Evolutionary conservation across 1,284 basidiomycete species (phyloP), one percentile per base, ranked within the genome.

Genomic region (Mycena sp.): DNA sequence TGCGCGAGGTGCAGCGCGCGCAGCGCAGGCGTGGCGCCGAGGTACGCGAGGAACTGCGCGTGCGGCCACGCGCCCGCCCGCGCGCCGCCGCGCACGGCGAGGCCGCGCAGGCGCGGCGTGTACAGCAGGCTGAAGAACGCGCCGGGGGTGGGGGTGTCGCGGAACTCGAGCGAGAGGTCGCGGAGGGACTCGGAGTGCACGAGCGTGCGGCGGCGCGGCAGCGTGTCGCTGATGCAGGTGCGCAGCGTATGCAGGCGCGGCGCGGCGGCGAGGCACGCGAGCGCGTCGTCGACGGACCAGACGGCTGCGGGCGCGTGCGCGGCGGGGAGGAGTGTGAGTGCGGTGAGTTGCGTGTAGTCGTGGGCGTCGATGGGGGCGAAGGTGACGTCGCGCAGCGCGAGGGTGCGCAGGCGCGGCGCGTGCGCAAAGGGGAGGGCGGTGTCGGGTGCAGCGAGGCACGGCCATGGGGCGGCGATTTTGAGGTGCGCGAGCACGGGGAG

Each of bases 71-170:
- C n/a, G 32, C 9, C 9, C 9, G 32, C 7, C 9, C 14, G 14
- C 9, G 7, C 53, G 25, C 41, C 41, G 51, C 64, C 58, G 19
- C 58, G 49, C 6, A 68, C 35, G 25, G 58, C 37, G 38, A 69
- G 56, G 23, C 52, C 58, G 14, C 41, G 54, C 35, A 67, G 41
- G 21, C 48, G 37, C 6, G 67, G 67, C 14, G 62, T 67, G 45
- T 64, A 55, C 21, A 69, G 62, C 30, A 69, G 58, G 30, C 52
- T 58, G 60, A 67, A 67, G 50, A 69, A 64, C 40, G 56, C 55
- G 25, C 58, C 65, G 26, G 46, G 16, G 30, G 54, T 45, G 17
- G 35, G 40, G 12, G 50, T 35, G 43, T 64, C 65, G 40, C 49
- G 55, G 55, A 67, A 64, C 32, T 48, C 41, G 45, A 67, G 58